phyloP scores from a whole-genome alignment of 2,329 filamentous ascomycete genomes.

The Juglanconis sp. region DNA sequence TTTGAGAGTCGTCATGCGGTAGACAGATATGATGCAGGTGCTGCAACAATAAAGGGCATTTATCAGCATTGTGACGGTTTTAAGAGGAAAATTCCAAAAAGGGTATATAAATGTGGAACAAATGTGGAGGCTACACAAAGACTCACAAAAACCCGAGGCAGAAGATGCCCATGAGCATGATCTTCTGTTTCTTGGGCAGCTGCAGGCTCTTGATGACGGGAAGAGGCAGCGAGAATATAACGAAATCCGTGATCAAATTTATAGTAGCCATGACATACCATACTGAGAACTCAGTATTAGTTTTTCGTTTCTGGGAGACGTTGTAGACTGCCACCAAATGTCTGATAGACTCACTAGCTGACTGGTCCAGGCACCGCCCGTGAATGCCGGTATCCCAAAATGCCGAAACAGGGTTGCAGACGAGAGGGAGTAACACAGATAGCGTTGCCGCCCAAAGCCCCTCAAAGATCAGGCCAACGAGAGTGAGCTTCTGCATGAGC shows the following conservation, averaged over 20 bases:
- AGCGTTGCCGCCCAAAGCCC: slow-evolving; percentile 23
- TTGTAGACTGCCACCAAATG: background rate
- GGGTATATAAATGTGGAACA: background rate
- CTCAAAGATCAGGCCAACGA: slow-evolving; percentile 21
- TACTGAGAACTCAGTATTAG: slow-evolving; percentile 14
- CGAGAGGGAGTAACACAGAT: slow-evolving; percentile 21
- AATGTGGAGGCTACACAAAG: background rate
- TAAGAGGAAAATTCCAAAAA: background rate
- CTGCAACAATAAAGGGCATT: slow-evolving; percentile 5
- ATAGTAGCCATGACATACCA: slow-evolving; percentile 23
- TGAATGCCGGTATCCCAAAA: slow-evolving; percentile 23
- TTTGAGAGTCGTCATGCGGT: slow-evolving; percentile 26
- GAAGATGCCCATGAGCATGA: slow-evolving; percentile 23
- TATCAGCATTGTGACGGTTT: background rate
- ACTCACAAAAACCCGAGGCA: slow-evolving; percentile 27
- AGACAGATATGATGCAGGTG: slow-evolving; percentile 26
- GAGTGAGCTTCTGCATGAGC: slow-evolving; percentile 22
- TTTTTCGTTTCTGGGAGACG: no score
- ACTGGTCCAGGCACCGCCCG: slow-evolving; percentile 23
- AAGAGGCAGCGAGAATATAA: slow-evolving; percentile 25
- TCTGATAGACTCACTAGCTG: background rate
- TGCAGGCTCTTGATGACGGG: slow-evolving; percentile 25
- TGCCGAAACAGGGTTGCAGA: slow-evolving; percentile 22
- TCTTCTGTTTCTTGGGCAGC: slow-evolving; percentile 24
- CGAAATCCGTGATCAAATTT: slow-evolving; percentile 25